Base-by-base conservation (phyloP, 805 yeast species). In the Saccharomycopsis javanensis region DNA sequence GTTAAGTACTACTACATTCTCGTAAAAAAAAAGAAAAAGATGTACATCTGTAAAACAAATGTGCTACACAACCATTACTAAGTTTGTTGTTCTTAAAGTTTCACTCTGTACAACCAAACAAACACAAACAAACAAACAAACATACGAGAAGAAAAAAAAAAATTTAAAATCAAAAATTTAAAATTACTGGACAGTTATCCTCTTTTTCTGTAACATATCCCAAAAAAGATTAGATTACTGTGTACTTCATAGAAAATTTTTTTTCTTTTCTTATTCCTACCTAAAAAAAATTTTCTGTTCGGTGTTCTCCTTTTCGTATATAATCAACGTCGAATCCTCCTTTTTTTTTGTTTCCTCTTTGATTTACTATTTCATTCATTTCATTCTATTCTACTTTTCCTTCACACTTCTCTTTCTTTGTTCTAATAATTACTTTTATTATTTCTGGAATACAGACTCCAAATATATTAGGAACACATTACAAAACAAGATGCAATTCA, bases 401-500 rank as follows among this genome's bases (percentile, higher is more conserved):
- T 31, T 18, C 13, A 31, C n/a, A 18, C 15, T 31, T 50, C 11
- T 50, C 11, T 53, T 42, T 16, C 28, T 50, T 31, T 31, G 31
- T 18, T 31, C 35, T 31, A n/a, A 16, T 7, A 23, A 30, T 11
- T 16, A 31, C 15, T 18, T n/a, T n/a, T 48, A 18, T 48, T 25
- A 8, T 28, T 48, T 8, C 18, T 45, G 11, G 25, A 27, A 48
- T 15, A n/a, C n/a, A n/a, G n/a, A n/a, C n/a, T n/a, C n/a, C n/a
- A n/a, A n/a, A n/a, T n/a, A n/a, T n/a, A n/a, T n/a, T n/a, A n/a
- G n/a, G n/a, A 25, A 15, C 23, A 15, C 5, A 52, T 37, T n/a
- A 51, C n/a, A 18, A 30, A 25, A n/a, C 8, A 46, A 18, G 35
- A 59, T 59, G 61, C 59, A 59, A 51, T 50, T 56, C 55, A 55